Conservation (phyloP, 306 rosid genomes). For the Amphicarpaea edgeworthii region DNA sequence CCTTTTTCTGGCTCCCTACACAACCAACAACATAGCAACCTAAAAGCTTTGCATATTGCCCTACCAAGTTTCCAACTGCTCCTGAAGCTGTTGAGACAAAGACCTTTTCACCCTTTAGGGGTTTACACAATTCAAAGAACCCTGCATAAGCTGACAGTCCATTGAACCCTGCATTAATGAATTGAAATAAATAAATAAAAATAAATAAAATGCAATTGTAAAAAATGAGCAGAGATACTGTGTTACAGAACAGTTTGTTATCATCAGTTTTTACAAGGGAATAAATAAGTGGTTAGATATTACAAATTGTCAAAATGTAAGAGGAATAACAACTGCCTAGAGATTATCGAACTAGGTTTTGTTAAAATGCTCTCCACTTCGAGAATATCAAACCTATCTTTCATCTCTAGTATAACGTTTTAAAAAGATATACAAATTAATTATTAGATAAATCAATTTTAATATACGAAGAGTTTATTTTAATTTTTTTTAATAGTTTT, state of each 20-base stretch:
- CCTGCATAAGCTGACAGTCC: constrained; percentile 85
- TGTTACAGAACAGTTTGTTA: neutral
- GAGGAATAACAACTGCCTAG: neutral
- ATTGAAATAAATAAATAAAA: neutral
- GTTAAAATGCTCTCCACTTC: neutral
- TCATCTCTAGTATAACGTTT: too few species aligned
- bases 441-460: too few species aligned
- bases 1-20: constrained; percentile 76
- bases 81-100: constrained; percentile 85
- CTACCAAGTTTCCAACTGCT: constrained; percentile 72
- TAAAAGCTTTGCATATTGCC: constrained; percentile 71
- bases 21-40: constrained; percentile 92
- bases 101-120: constrained; percentile 72
- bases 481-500: too few species aligned
- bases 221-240: neutral
- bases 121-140: constrained; percentile 64
- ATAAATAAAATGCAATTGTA: neutral
- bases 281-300: neutral
- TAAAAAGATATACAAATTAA: too few species aligned
- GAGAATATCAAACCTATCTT: too few species aligned
- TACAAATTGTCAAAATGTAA: neutral
- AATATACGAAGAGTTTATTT: too few species aligned
- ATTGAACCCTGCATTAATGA: constrained; percentile 53
- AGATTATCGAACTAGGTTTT: neutral
- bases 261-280: neutral